Conservation (phyloP, 2,329 filamentous ascomycete species). For the Sporothrix mexicana region DNA sequence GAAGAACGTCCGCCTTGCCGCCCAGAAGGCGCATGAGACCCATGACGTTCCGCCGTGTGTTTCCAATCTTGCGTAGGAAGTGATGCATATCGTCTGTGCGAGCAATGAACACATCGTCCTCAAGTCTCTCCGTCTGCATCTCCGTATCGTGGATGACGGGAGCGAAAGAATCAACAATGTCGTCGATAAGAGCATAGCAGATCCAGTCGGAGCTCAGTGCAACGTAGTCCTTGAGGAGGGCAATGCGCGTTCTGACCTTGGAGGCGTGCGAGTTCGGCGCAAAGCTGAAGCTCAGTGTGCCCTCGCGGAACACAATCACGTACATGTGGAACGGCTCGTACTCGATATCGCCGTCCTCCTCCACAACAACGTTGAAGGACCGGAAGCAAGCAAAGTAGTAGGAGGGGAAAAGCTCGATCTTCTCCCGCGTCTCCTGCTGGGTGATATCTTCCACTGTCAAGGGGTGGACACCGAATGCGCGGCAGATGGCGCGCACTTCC, state of each 20-base stretch:
- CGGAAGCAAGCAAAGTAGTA: constrained; percentile 99
- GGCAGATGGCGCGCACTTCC: constrained; percentile 85
- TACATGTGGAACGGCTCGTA: constrained; percentile 96
- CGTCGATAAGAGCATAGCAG: constrained; percentile 97
- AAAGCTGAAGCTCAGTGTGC: constrained; percentile 94
- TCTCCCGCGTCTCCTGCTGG: constrained; percentile 94
- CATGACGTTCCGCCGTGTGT: constrained; percentile 93
- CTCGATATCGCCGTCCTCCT: constrained; percentile 79
- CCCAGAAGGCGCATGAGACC: constrained; percentile 89
- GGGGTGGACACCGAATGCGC: constrained; percentile 93
- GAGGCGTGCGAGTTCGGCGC: constrained; percentile 83
- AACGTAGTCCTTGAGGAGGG: constrained; percentile 91
- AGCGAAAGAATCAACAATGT: constrained; percentile 95
- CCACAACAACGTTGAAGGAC: constrained; percentile 81
- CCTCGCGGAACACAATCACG: constrained; percentile 94
- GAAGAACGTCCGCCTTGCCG: constrained; percentile 97
- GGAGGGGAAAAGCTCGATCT: constrained; percentile 95
- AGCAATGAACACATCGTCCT: constrained; percentile 93
- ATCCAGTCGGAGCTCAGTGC: constrained; percentile 97
- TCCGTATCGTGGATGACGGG: constrained; percentile 89
- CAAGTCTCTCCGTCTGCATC: constrained; percentile 86
- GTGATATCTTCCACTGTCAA: constrained; percentile 96
- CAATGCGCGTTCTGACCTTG: constrained; percentile 89
- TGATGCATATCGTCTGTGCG: constrained; percentile 86
- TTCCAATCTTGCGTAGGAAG: constrained; percentile 87